phyloP scores from a whole-genome alignment of 257 asterid species.

The Solanum tarapatanum region DNA sequence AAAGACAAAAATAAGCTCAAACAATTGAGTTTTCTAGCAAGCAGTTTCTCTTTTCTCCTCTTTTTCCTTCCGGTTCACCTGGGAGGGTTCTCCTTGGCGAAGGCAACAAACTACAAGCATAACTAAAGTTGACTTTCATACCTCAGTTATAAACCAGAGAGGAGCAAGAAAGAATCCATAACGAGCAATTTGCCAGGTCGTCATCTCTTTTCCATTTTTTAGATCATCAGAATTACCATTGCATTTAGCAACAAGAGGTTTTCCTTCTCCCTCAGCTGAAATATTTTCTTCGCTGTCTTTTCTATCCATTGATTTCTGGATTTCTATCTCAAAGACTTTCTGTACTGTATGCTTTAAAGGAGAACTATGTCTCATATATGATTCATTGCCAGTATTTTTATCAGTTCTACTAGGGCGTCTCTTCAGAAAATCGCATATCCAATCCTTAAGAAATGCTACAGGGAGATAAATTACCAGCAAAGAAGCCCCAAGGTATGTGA shows the following conservation, averaged over 20 bases:
- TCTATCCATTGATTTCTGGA: slow-evolving; percentile 42
- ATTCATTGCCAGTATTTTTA: slow-evolving; percentile 21
- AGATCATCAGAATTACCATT: slow-evolving; percentile 22
- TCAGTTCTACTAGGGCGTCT: slow-evolving; percentile 28
- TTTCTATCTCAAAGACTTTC: slow-evolving; percentile 61
- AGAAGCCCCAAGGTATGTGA: slow-evolving; percentile 97
- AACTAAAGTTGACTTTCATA: slow-evolving; percentile 2
- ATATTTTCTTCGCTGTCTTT: slow-evolving; percentile 55
- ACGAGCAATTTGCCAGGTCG: slow-evolving; percentile 72
- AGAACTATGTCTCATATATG: slow-evolving; percentile 24
- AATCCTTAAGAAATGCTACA: slow-evolving; percentile 70
- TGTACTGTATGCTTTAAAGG: slow-evolving; percentile 55
- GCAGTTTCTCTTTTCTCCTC: background rate
- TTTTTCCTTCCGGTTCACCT: background rate
- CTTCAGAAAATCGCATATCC: slow-evolving; percentile 41
- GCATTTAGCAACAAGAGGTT: slow-evolving; percentile 45
- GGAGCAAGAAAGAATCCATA: slow-evolving; percentile 93
- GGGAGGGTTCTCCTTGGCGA: background rate
- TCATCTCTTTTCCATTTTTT: slow-evolving; percentile 40
- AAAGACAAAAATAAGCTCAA: background rate
- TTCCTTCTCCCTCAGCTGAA: slow-evolving; percentile 49
- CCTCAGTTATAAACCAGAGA: slow-evolving; percentile 97
- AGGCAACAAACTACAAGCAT: background rate
- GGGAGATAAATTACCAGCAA: slow-evolving; percentile 92
- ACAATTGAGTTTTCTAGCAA: background rate